Base-by-base conservation (phyloP, 192 early-diverging fungal species). In the Coemansia sp. region DNA sequence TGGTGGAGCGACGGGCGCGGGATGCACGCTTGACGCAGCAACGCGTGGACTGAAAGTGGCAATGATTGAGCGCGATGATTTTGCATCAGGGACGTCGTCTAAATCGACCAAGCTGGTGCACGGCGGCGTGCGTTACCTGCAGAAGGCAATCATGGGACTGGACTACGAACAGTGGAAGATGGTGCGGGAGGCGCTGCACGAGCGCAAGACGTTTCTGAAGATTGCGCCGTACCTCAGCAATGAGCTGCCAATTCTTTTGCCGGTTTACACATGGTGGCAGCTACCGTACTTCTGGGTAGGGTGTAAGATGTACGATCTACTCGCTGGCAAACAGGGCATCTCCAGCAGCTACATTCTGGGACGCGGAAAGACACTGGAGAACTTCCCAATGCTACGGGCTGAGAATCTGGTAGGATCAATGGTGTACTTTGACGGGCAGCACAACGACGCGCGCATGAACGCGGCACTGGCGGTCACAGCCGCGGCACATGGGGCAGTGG, bases 371-470 rank as follows among this genome's bases (percentile, higher is more conserved):
- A 94, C 96, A 0, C 75, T 96, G 57, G 96, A 98, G 76, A 92
- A 88, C 39, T 98, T 98, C 78, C 96, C 96, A 3, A 96, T 96
- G 95, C 85, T 98, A 50, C 92, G 92, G 68, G 85, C 86, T 57
- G 92, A 96, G 36, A 84, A 86, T 20, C 76, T 98, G 52, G 92
- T 93, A 8, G 96, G 94, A n/a, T 94, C 95, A 19, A 79, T 98
- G 68, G 92, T 98, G 23, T 98, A 96, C 73, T 98, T 95, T 81
- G 96, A 98, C 76, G 96, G 94, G 51, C 94, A 95, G 61, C 96
- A 98, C 76, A 98, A 98, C 82, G 96, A 98, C 59, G 92, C 95
- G 3, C 87, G 96, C 52, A 96, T 98, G 96, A 96, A 96, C 75
- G 93, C 95, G 2, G 92, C 94, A 2, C 80, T 98, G 29, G 93